phyloP scores from a whole-genome alignment of 2,329 filamentous ascomycete species.

The Paracamarosporium sp. region DNA sequence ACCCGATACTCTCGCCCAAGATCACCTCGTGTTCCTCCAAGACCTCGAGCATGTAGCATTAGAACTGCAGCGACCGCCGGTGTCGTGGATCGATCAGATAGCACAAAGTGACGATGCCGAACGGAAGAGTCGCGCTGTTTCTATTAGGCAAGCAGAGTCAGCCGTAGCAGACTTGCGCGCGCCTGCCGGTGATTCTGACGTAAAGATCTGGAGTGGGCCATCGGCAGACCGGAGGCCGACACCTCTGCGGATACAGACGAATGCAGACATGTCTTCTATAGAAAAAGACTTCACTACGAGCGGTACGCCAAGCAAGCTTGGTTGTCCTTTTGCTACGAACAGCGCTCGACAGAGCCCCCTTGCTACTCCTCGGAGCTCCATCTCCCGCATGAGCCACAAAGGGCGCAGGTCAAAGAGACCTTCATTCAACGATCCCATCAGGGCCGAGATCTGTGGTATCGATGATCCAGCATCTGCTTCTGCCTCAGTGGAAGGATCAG shows the following conservation, averaged over 20 bases:
- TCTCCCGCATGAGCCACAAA: conserved; percentile 44
- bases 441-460: conserved; percentile 49
- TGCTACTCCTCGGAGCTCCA: conserved; percentile 49
- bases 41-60: conserved; percentile 45
- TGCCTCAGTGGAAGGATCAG: conserved; percentile 45
- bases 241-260: conserved; percentile 31
- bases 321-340: conserved; percentile 76
- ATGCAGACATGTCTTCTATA: conserved; percentile 56
- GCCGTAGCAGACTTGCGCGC: conserved; percentile 35
- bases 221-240: conserved; percentile 37
- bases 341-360: conserved; percentile 54
- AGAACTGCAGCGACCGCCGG: conserved; percentile 28
- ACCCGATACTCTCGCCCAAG: conserved; percentile 46
- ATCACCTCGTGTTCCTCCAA: conserved; percentile 48
- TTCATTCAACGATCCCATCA: conserved; percentile 51
- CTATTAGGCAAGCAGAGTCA: conserved; percentile 44
- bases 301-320: conserved; percentile 78
- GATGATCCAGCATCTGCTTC: conserved; percentile 56
- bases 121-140: conserved; percentile 37
- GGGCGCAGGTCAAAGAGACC: conserved; percentile 48
- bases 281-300: conserved; percentile 91
- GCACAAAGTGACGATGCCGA: conserved; percentile 43
- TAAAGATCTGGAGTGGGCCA: conserved; percentile 51
- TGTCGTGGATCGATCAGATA: conserved; percentile 45
- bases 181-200: conserved; percentile 32